A percentile compares a stretch with the other conserved stretches of the same genome.
Conservation (phyloP, 2,329 filamentous ascomycete genomes). For the Fusarium napiforme region DNA sequence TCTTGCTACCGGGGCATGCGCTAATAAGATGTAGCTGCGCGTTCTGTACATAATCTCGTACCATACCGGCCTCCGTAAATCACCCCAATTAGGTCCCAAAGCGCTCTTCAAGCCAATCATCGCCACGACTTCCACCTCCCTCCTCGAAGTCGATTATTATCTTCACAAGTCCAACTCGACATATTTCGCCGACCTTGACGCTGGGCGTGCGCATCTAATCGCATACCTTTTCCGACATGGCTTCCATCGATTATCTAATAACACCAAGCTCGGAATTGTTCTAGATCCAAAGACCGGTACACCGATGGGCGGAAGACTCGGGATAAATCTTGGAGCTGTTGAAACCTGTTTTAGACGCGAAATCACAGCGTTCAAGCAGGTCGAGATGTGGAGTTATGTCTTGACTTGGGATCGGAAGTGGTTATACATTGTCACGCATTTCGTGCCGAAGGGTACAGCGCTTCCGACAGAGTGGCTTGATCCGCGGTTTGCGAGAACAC, state of each 20-base stretch:
- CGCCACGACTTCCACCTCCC: not conserved
- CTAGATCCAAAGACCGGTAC: not conserved
- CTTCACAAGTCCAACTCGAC: constrained; percentile 16
- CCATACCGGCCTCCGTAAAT: not conserved
- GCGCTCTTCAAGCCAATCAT: not conserved
- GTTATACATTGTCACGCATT: constrained; percentile 5
- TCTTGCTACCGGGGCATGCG: too few species aligned
- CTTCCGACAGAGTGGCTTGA: not conserved
- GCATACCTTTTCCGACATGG: not conserved
- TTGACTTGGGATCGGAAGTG: constrained; percentile 14
- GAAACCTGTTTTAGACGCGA: not conserved
- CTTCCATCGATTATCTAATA: not conserved
- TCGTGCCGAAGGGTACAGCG: not conserved
- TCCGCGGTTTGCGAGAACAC: not conserved
- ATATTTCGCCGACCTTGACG: constrained; percentile 16
- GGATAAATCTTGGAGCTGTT: not conserved
- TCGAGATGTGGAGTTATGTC: constrained; percentile 9
- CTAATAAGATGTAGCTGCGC: not conserved
- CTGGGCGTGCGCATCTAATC: not conserved
- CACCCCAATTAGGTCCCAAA: not conserved
- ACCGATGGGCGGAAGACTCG: not conserved
- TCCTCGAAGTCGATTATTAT: constrained; percentile 12
- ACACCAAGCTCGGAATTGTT: not conserved
- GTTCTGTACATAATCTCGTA: not conserved
- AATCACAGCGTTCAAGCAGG: not conserved